Conservation (phyloP, 805 yeast genomes). For the Candida ficus region DNA sequence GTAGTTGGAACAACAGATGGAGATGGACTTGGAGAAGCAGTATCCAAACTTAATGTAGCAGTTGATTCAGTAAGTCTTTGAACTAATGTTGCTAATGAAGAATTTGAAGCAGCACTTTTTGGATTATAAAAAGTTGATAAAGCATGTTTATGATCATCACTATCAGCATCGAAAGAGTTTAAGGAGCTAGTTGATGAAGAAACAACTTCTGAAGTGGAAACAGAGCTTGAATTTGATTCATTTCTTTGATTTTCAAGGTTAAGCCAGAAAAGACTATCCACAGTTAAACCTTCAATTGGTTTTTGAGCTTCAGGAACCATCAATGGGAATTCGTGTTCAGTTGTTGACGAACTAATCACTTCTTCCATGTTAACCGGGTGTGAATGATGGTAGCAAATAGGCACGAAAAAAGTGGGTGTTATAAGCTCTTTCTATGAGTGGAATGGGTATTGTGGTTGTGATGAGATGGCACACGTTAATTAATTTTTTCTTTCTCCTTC, state of each 20-base stretch:
- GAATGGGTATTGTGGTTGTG: too few relatives aligned
- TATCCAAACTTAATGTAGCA: constrained; percentile 16
- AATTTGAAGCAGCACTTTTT: constrained; percentile 13
- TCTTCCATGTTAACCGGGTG: not conserved
- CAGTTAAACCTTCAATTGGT: constrained; percentile 4
- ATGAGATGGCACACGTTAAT: too few relatives aligned
- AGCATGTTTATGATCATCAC: constrained; percentile 16
- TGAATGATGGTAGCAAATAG: not conserved
- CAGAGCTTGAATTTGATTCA: not conserved
- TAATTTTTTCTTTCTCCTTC: too few relatives aligned
- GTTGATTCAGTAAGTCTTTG: constrained; percentile 21
- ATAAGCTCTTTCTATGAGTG: too few relatives aligned
- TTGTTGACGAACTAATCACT: not conserved
- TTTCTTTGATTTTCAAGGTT: constrained; percentile 2
- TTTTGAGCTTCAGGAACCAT: not conserved
- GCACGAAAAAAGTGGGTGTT: too few relatives aligned
- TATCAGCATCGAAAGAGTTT: constrained; percentile 19
- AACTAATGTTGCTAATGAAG: constrained; percentile 23
- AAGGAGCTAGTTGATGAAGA: constrained; percentile 15
- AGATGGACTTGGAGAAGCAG: not conserved
- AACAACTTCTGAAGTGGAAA: constrained; percentile 4
- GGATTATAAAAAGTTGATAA: constrained; percentile 8
- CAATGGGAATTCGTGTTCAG: not conserved
- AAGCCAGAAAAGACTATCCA: constrained; percentile 8
- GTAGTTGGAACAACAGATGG: constrained; percentile 10